Conservation (phyloP, 768 basidiomycete species). For the Mycena pura region DNA sequence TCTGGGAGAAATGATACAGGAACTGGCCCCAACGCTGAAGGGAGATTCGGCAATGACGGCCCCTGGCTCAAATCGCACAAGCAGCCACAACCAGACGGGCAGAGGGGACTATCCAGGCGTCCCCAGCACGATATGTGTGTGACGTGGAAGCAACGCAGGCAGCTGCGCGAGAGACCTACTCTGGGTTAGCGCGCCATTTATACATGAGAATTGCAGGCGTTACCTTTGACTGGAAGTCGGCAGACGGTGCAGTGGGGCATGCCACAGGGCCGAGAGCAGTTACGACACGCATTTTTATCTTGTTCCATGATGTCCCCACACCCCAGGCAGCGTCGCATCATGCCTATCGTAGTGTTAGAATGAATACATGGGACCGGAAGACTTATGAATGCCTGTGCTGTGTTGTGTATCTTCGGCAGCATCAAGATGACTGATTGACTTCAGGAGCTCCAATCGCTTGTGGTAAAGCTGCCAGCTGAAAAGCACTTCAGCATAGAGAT, state of each 20-base stretch:
- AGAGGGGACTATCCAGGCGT: conserved; percentile 54
- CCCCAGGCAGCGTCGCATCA: conserved; percentile 53
- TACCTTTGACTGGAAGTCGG: conserved; percentile 78
- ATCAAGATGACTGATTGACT: conserved; percentile 54
- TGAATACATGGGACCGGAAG: background rate
- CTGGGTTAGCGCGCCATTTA: background rate
- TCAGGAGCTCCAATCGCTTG: conserved; percentile 77
- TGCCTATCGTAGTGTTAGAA: conserved; percentile 39
- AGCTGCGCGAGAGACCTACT: conserved; percentile 67
- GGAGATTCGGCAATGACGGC: background rate
- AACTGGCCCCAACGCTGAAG: background rate
- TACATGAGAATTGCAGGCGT: conserved; percentile 7
- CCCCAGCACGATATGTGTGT: conserved; percentile 73
- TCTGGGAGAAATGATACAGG: too few relatives aligned
- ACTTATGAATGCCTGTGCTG: conserved; percentile 12
- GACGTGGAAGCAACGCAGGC: conserved; percentile 66
- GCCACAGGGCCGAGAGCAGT: conserved; percentile 49
- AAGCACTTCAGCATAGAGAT: conserved; percentile 77
- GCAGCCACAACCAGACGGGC: conserved; percentile 76
- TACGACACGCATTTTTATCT: conserved; percentile 44
- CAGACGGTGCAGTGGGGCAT: conserved; percentile 73
- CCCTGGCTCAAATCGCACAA: conserved; percentile 44
- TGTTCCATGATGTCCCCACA: conserved; percentile 40
- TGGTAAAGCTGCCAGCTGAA: conserved; percentile 74
- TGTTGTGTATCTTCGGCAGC: conserved; percentile 28